These are phyloP conservation scores for Mucor irregularis DNA, from an alignment of 371 early-diverging fungal species.

Conservation along the genomic window DNA sequence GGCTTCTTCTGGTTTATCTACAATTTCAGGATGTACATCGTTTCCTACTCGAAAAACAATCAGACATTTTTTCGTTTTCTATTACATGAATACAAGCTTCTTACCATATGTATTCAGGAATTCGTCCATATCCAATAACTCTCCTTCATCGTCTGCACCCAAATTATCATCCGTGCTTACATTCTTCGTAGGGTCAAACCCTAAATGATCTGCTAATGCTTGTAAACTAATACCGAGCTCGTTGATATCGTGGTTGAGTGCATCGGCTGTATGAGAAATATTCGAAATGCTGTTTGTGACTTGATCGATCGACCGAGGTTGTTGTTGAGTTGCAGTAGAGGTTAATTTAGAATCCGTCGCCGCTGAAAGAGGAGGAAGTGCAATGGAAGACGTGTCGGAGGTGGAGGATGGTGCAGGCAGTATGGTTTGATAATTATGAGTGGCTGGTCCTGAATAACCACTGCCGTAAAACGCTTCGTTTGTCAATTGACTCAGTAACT, in stretches of 20 bases:
- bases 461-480: conserved; percentile 12
- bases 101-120: conserved; percentile 44
- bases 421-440: not conserved
- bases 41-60: not conserved
- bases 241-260: conserved; percentile 40
- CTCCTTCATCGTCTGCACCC: conserved; percentile 6
- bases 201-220: conserved; percentile 42
- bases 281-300: conserved; percentile 25
- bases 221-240: conserved; percentile 37
- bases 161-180: not conserved
- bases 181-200: conserved; percentile 31
- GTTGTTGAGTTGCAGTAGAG: not conserved
- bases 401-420: not conserved
- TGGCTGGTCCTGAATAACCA: not conserved
- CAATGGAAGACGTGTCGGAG: not conserved
- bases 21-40: not conserved
- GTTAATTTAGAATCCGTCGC: too few relatives aligned
- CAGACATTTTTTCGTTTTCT: too few relatives aligned
- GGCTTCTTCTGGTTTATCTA: not conserved
- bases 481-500: conserved; percentile 25
- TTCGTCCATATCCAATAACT: conserved; percentile 35
- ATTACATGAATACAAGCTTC: not conserved
- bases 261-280: conserved; percentile 28
- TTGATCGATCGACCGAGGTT: conserved; percentile 9
- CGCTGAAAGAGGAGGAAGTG: too few relatives aligned